These are phyloP conservation scores for Plasmodium gonderi DNA, from an alignment of 169 alveolate species.

Conservation along the genomic window DNA sequence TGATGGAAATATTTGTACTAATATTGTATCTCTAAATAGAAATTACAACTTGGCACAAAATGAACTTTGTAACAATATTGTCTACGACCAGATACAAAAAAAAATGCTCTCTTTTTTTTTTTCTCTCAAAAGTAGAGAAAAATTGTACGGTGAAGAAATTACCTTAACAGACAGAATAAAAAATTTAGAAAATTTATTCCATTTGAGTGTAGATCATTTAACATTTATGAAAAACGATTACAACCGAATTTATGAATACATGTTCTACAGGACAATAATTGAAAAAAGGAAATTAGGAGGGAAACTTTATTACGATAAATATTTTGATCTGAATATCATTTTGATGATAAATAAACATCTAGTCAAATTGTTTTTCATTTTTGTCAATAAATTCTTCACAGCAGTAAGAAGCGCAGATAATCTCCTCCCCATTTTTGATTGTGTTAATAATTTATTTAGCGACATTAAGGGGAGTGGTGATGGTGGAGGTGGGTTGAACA, in stretches of 20 bases:
- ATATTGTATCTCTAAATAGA: too few relatives aligned
- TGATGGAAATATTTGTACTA: too few relatives aligned
- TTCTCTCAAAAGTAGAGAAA: background rate
- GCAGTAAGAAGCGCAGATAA: background rate
- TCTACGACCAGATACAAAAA: background rate
- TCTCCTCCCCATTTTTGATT: constrained; percentile 13
- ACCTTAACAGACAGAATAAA: background rate
- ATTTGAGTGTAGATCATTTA: background rate
- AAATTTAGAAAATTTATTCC: background rate
- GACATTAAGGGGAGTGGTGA: background rate
- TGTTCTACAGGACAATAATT: constrained; percentile 35
- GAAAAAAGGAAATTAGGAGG: constrained; percentile 16
- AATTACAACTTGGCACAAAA: background rate
- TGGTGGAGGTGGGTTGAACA: background rate
- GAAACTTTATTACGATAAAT: constrained; percentile 11
- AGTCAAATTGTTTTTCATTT: constrained; percentile 29
- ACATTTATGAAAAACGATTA: background rate
- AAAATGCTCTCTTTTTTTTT: background rate
- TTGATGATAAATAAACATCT: constrained; percentile 45
- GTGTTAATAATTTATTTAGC: constrained; percentile 39
- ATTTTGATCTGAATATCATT: constrained; percentile 11
- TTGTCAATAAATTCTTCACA: background rate
- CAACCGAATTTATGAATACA: constrained; percentile 21
- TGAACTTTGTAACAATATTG: background rate
- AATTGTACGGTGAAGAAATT: background rate